Evolutionary conservation across 2,329 filamentous ascomycete genomes (phyloP).

Genomic region (Paecilomyces formosus): DNA sequence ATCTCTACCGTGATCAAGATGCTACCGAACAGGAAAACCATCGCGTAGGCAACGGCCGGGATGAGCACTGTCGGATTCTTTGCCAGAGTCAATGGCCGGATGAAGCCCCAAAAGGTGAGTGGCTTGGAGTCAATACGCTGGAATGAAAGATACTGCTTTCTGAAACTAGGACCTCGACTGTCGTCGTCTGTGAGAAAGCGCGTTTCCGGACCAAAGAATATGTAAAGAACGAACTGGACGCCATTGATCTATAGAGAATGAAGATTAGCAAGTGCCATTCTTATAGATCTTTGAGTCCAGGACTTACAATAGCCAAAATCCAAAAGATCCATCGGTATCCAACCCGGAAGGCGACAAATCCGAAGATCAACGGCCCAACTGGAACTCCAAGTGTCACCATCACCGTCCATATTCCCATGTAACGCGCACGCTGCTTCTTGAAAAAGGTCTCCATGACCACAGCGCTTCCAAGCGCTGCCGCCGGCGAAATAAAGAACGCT

Average conservation of each 20-base stretch:
- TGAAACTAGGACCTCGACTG: slow-evolving; percentile 26
- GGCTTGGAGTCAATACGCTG: slow-evolving; percentile 48
- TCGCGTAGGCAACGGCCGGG: slow-evolving; percentile 46
- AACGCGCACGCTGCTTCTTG: slow-evolving; percentile 46
- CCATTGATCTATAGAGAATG: slow-evolving; percentile 42
- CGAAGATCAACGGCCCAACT: slow-evolving; percentile 27
- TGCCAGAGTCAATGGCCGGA: slow-evolving; percentile 43
- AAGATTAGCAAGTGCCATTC: not conserved
- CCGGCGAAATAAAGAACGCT: slow-evolving; percentile 51
- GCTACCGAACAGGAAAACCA: slow-evolving; percentile 50
- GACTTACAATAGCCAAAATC: slow-evolving; percentile 46
- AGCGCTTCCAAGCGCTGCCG: slow-evolving; percentile 48
- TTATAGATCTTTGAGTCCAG: slow-evolving; percentile 5
- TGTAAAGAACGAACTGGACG: slow-evolving; percentile 49
- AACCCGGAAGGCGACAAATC: slow-evolving; percentile 43
- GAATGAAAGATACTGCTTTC: slow-evolving; percentile 38
- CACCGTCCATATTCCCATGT: slow-evolving; percentile 53
- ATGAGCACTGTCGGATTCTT: slow-evolving; percentile 43
- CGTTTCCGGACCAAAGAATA: slow-evolving; percentile 50
- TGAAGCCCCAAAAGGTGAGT: slow-evolving; percentile 43
- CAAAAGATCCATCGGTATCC: slow-evolving; percentile 55
- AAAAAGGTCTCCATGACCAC: slow-evolving; percentile 54
- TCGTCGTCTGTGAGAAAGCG: slow-evolving; percentile 37
- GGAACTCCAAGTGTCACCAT: slow-evolving; percentile 45
- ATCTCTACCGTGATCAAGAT: slow-evolving; percentile 53